These are phyloP conservation scores for Eucalyptus erythrocorys DNA, from an alignment of 345 rosid species.

Conservation along the genomic window DNA sequence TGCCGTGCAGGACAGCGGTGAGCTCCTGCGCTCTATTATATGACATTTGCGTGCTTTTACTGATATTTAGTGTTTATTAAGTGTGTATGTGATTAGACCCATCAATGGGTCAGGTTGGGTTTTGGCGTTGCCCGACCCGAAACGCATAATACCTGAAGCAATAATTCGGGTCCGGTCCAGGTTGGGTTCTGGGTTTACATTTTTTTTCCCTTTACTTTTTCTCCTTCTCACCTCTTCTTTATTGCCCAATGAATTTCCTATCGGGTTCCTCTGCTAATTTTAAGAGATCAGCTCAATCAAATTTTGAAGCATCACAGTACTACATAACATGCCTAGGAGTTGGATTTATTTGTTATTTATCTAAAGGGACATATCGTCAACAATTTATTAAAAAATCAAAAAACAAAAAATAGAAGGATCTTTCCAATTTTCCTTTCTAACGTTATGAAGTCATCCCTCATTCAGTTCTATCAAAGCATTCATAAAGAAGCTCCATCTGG, in stretches of 20 bases:
- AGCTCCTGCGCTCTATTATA: not conserved
- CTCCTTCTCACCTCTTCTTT: no score
- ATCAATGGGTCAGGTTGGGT: no score
- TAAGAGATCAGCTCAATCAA: no score
- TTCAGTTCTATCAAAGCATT: not conserved
- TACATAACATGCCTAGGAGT: not conserved
- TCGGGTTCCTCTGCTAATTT: no score
- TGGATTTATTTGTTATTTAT: not conserved
- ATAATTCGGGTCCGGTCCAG: no score
- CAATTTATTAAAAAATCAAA: not conserved
- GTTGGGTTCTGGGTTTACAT: no score
- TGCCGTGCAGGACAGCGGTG: not conserved
- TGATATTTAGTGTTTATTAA: not conserved
- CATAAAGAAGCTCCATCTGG: not conserved
- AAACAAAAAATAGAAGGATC: not conserved
- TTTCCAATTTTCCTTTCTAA: not conserved
- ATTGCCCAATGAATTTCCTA: no score
- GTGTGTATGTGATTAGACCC: not conserved
- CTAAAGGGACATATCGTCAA: not conserved
- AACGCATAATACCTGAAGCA: no score
- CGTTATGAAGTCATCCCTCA: not conserved
- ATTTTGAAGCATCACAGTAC: no score
- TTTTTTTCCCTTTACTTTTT: no score
- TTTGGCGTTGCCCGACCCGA: no score
- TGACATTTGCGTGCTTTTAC: not conserved